These are phyloP conservation scores for Lodderomyces elongisporus DNA, from an alignment of 1,139 yeast genomes.

Conservation along the genomic window DNA sequence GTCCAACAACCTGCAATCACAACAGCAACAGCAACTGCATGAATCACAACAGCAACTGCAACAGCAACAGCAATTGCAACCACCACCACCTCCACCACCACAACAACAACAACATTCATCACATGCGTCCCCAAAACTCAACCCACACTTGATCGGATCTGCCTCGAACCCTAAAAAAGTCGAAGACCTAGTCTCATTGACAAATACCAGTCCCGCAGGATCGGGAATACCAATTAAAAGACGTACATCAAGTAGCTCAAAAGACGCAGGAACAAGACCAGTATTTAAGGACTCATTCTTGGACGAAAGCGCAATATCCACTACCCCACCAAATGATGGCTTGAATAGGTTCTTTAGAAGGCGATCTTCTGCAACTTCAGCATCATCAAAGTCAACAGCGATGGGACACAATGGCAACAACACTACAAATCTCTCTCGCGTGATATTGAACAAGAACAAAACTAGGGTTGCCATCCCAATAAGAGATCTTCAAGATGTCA, in stretches of 20 bases:
- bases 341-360: conserved; percentile 11
- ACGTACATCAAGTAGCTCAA: conserved; percentile 10
- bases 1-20: too few species aligned
- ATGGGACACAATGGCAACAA: too few species aligned
- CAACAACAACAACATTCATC: conserved; percentile 13
- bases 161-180: conserved; percentile 11
- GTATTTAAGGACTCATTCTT: conserved; percentile 12
- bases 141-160: conserved; percentile 17
- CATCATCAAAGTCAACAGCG: conserved; percentile 1
- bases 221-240: conserved; percentile 14
- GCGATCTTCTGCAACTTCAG: conserved; percentile 10
- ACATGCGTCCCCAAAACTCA: conserved; percentile 10
- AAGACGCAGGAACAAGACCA: not conserved
- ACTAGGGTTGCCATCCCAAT: conserved; percentile 31
- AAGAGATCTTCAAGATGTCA: conserved; percentile 30
- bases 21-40: conserved; percentile 2
- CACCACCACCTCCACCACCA: conserved; percentile 3
- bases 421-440: conserved; percentile 17
- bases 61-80: conserved; percentile 3
- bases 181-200: conserved; percentile 20
- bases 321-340: conserved; percentile 4
- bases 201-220: conserved; percentile 21
- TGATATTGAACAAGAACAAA: conserved; percentile 46
- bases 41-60: conserved; percentile 5
- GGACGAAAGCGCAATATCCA: conserved; percentile 7